Base-by-base conservation (phyloP, 1,139 yeast genomes). In the Insectozyma bohioensis region DNA sequence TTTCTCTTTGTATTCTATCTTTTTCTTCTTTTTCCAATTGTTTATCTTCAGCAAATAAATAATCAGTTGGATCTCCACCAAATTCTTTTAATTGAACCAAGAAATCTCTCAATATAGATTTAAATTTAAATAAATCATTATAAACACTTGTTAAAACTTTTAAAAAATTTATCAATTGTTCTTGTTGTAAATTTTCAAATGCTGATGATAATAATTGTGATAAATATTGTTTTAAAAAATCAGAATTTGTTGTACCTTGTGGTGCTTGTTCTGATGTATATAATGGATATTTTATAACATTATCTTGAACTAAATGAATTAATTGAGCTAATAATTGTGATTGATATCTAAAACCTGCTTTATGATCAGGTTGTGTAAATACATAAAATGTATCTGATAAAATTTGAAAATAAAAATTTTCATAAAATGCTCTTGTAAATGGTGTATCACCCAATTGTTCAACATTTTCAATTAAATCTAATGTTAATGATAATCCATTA, bases 321-420 rank as follows among this genome's bases (percentile, higher is more conserved):
- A 92, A 71, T 56, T 82, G 85, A 37, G 95, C 84, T 48, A 94
- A 71, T 45, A 94, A 72, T 53, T 85, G 85, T 5, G 95, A 74
- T 65, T 94, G 98, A 49, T 80, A 75, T 45, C 85, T 77, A 67
- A 94, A 94, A 1, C 97, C 98, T 14, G 97, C 86, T 63, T 92
- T 92, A 60, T 94, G 99, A 57, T 92, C 99, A 6, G 97, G 85
- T 58, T 94, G 98, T 3, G 98, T 92, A 37, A 94, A 73, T 19
- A 92, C 98, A 51, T 78, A 86, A 56, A 94, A 90, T 2, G 95
- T 84, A 57, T 92, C 98, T 35, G 94, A 81, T 45, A 92, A 75
- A 41, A 94, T 87, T 39, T 87, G 84, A 70, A 88, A 85, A 61
- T 85, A 90, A 56, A 84, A 94, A 53, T 81, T 86, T 54, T 82